Conservation (phyloP, 768 basidiomycete species). For the Amyloporia xantha region DNA sequence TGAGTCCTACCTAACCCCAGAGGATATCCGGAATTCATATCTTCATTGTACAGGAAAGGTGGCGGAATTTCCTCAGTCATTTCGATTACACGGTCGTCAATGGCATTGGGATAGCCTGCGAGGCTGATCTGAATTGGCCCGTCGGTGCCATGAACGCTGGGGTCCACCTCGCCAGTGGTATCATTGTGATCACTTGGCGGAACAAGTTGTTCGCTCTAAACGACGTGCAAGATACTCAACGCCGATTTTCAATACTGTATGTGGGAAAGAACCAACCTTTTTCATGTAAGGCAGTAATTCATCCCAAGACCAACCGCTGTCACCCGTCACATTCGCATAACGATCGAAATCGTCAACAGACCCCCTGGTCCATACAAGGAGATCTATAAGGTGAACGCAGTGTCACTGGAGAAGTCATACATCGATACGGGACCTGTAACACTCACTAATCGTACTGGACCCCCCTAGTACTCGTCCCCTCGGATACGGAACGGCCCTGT, state of each 20-base stretch:
- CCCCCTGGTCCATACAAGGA: slow-evolving; percentile 23
- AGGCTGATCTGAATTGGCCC: slow-evolving; percentile 19
- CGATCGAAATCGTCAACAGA: slow-evolving; percentile 21
- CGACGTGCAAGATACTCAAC: no score
- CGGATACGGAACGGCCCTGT: slow-evolving; percentile 16
- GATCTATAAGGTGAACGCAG: slow-evolving; percentile 12
- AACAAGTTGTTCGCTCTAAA: slow-evolving; percentile 17
- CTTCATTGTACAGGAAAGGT: slow-evolving; percentile 35
- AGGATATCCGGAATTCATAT: slow-evolving; percentile 36
- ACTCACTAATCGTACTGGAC: slow-evolving; percentile 19
- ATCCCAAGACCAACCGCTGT: slow-evolving; percentile 24
- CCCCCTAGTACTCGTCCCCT: slow-evolving; percentile 22
- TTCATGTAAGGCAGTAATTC: slow-evolving; percentile 16
- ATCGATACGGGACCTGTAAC: no score
- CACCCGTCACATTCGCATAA: slow-evolving; percentile 20
- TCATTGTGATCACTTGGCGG: slow-evolving; percentile 19
- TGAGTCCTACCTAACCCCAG: slow-evolving; percentile 33
- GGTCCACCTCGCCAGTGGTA: slow-evolving; percentile 19
- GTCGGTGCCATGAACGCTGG: slow-evolving; percentile 15
- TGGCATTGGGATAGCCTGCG: background rate
- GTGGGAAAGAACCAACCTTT: slow-evolving; percentile 17
- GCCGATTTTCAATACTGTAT: no score
- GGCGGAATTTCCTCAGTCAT: slow-evolving; percentile 29
- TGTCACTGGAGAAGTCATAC: background rate
- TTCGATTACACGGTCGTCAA: slow-evolving; percentile 18